phyloP scores from a whole-genome alignment of 1,284 basidiomycete genomes.

The Cystobasidiaceae sp. region DNA sequence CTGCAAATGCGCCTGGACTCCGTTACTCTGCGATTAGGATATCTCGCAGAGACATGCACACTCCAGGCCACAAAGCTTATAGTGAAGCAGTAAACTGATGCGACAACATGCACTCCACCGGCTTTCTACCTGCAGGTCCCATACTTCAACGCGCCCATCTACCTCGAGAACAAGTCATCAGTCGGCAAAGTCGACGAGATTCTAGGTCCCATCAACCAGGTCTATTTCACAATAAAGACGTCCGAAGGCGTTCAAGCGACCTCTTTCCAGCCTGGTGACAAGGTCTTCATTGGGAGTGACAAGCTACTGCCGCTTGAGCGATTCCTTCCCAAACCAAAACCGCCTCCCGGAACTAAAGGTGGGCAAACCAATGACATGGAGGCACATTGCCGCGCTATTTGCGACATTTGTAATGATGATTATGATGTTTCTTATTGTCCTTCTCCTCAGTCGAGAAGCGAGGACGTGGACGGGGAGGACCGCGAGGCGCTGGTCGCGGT shows the following conservation, averaged over 20 bases:
- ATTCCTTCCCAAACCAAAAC: conserved; percentile 95
- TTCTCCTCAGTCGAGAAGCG: conserved; percentile 6
- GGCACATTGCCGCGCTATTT: no score
- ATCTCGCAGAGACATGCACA: no score
- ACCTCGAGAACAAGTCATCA: conserved; percentile 92
- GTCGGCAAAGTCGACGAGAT: conserved; percentile 97
- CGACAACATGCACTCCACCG: no score
- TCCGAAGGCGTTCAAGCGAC: conserved; percentile 89
- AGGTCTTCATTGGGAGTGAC: conserved; percentile 93
- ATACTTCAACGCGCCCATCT: conserved; percentile 99
- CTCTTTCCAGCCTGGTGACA: conserved; percentile 96
- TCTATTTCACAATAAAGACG: conserved; percentile 98
- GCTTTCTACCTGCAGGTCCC: conserved; percentile 64
- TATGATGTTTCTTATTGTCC: neutral
- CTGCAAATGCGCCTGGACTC: no score
- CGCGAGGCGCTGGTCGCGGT: conserved; percentile 40
- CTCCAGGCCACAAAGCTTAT: no score
- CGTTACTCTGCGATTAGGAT: no score
- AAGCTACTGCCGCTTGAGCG: conserved; percentile 94
- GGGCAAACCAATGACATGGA: conserved; percentile 42
- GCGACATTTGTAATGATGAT: no score
- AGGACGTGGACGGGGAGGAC: conserved; percentile 47
- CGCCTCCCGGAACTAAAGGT: conserved; percentile 59
- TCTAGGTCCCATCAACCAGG: conserved; percentile 95
- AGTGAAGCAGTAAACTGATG: no score